Percentiles rank a stretch among this genome's conserved stretches.
Conservation (phyloP, 805 yeast genomes). For the Candida nemodendra region DNA sequence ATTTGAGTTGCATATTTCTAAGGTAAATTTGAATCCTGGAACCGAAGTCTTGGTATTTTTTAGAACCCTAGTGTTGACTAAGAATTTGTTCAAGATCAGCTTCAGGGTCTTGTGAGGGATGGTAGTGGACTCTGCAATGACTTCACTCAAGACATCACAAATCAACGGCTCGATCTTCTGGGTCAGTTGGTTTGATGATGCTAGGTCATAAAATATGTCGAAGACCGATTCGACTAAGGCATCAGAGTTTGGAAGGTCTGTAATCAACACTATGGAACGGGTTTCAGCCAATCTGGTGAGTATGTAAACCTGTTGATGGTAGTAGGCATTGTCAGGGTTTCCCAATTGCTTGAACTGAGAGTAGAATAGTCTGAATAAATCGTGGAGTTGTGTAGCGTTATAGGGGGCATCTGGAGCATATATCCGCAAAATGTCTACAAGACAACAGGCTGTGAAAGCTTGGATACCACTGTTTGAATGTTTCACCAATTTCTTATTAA, state of each 20-base stretch:
- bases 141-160: constrained; percentile 70
- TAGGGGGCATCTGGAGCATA: constrained; percentile 92
- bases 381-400: constrained; percentile 58
- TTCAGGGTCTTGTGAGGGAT: constrained; percentile 62
- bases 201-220: constrained; percentile 56
- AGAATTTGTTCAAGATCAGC: constrained; percentile 62
- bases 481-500: constrained; percentile 54
- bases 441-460: constrained; percentile 66
- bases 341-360: constrained; percentile 56
- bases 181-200: constrained; percentile 44
- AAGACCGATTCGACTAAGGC: constrained; percentile 55
- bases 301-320: constrained; percentile 60
- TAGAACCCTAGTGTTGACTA: constrained; percentile 33
- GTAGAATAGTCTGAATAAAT: constrained; percentile 65
- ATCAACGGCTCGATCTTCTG: constrained; percentile 58
- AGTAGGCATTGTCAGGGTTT: constrained; percentile 54
- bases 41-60: constrained; percentile 34
- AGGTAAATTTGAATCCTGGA: constrained; percentile 64
- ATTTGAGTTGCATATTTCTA: constrained; percentile 66
- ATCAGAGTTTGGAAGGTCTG: constrained; percentile 69
- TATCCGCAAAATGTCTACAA: constrained; percentile 71
- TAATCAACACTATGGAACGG: constrained; percentile 66
- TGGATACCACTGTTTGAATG: constrained; percentile 69
- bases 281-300: constrained; percentile 72
- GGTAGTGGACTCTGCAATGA: constrained; percentile 66